phyloP scores from a whole-genome alignment of 1,284 basidiomycete genomes.

The Trametes sp. region DNA sequence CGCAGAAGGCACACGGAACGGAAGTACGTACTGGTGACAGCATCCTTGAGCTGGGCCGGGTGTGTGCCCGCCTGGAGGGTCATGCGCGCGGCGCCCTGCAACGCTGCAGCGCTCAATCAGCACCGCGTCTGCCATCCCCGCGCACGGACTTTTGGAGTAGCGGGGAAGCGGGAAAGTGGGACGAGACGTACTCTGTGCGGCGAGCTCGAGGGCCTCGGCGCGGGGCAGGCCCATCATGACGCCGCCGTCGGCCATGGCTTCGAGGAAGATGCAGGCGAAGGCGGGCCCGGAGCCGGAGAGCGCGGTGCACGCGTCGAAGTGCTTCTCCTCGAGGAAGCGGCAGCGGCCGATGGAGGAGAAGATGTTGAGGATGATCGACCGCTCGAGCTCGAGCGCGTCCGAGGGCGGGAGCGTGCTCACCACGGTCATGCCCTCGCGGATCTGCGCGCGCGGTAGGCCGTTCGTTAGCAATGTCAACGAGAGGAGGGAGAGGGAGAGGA shows the following conservation, averaged over 20 bases:
- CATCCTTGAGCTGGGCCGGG: slow-evolving; percentile 97
- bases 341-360: slow-evolving; percentile 96
- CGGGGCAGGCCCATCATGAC: slow-evolving; percentile 99
- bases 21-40: slow-evolving; percentile 91
- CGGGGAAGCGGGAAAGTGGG: too few relatives aligned
- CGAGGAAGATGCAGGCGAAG: slow-evolving; percentile 95
- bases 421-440: slow-evolving; percentile 97
- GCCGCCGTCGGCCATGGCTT: slow-evolving; percentile 99
- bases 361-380: slow-evolving; percentile 86
- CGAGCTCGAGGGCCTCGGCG: slow-evolving; percentile 92
- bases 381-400: slow-evolving; percentile 62
- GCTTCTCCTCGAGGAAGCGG: slow-evolving; percentile 94
- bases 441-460: slow-evolving; percentile 55
- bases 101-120: slow-evolving; percentile 56
- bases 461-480: neutral
- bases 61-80: slow-evolving; percentile 87
- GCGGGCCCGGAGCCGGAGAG: slow-evolving; percentile 96
- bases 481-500: neutral
- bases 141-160: neutral
- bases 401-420: slow-evolving; percentile 74
- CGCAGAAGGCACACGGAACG: neutral
- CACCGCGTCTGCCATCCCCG: neutral
- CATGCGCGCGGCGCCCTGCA: slow-evolving; percentile 98
- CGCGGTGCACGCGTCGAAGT: slow-evolving; percentile 98
- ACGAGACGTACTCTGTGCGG: slow-evolving; percentile 85